These are phyloP conservation scores for Ophiostoma australiae DNA, from an alignment of 2,329 filamentous ascomycete species.

Conservation along the genomic window DNA sequence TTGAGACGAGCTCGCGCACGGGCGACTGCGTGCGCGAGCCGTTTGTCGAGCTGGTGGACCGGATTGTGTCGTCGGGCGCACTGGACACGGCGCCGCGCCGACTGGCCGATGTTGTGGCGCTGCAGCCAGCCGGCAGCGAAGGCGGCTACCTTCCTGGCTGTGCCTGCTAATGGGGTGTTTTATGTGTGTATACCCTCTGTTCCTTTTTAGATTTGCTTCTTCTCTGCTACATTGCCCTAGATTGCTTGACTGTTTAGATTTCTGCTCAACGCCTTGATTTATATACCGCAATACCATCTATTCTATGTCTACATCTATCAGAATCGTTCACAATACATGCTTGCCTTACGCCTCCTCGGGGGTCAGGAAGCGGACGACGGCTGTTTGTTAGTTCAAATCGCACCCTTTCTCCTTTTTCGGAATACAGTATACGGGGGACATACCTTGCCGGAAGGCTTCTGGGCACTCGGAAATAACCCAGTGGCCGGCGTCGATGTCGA, in stretches of 20 bases:
- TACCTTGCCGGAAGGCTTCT: conserved; percentile 69
- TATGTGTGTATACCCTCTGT: neutral
- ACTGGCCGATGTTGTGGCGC: conserved; percentile 38
- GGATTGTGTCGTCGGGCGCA: conserved; percentile 37
- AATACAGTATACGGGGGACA: conserved; percentile 29
- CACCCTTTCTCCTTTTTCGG: neutral
- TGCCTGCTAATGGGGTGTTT: neutral
- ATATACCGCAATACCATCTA: neutral
- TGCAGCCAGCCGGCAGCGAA: conserved; percentile 28
- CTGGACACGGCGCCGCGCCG: neutral
- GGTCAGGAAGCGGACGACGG: conserved; percentile 36
- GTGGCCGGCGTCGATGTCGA: conserved; percentile 73
- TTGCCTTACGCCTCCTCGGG: conserved; percentile 31
- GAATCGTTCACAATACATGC: neutral
- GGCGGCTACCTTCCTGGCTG: conserved; percentile 24
- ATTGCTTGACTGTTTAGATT: neutral
- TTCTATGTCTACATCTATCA: conserved; percentile 6
- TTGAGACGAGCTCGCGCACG: conserved; percentile 52
- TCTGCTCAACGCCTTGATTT: neutral
- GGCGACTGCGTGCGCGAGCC: conserved; percentile 47
- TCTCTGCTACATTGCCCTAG: neutral
- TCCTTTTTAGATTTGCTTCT: neutral
- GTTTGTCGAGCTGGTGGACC: conserved; percentile 50
- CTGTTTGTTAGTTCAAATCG: conserved; percentile 25
- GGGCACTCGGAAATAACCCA: conserved; percentile 90